These are phyloP conservation scores for Crithidia thermophila DNA, from an alignment of 208 protist genomes.

Conservation along the genomic window DNA sequence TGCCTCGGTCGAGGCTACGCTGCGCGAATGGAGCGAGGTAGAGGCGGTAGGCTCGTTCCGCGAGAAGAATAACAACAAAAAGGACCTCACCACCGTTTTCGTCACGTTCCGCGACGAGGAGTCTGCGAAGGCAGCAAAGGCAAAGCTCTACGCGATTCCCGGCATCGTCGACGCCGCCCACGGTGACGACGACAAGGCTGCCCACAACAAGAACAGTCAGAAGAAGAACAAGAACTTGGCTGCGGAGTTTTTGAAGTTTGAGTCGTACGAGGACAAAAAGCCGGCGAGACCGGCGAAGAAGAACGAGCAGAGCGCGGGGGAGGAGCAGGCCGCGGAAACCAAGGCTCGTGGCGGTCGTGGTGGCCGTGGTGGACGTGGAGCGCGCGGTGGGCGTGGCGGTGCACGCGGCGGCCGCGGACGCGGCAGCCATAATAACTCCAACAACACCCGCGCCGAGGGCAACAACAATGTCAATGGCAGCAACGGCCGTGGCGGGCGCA, in stretches of 20 bases:
- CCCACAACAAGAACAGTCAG: constrained; percentile 8
- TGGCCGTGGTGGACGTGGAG: not conserved
- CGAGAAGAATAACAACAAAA: constrained; percentile 80
- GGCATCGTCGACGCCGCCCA: constrained; percentile 40
- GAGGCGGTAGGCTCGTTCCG: constrained; percentile 80
- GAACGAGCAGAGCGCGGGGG: constrained; percentile 1
- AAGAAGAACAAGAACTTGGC: constrained; percentile 46
- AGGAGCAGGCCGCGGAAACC: not conserved
- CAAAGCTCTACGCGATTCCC: constrained; percentile 48
- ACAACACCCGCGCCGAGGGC: not conserved
- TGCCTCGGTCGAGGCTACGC: constrained; percentile 55
- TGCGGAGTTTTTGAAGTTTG: constrained; percentile 64
- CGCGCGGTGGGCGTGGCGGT: constrained; percentile 7
- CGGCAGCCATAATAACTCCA: not conserved
- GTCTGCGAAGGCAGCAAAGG: constrained; percentile 30
- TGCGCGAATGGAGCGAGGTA: constrained; percentile 78
- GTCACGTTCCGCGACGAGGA: constrained; percentile 69
- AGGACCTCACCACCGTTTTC: constrained; percentile 79
- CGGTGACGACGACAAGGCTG: constrained; percentile 28
- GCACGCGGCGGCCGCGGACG: constrained; percentile 2
- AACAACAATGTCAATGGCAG: not conserved
- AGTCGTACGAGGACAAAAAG: constrained; percentile 41
- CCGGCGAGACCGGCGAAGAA: constrained; percentile 4
- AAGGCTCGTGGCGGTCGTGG: constrained; percentile 14
- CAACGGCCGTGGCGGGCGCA: not conserved